These are phyloP conservation scores for Eucalyptus pauciflora DNA, from an alignment of 345 rosid species.

Conservation along the genomic window DNA sequence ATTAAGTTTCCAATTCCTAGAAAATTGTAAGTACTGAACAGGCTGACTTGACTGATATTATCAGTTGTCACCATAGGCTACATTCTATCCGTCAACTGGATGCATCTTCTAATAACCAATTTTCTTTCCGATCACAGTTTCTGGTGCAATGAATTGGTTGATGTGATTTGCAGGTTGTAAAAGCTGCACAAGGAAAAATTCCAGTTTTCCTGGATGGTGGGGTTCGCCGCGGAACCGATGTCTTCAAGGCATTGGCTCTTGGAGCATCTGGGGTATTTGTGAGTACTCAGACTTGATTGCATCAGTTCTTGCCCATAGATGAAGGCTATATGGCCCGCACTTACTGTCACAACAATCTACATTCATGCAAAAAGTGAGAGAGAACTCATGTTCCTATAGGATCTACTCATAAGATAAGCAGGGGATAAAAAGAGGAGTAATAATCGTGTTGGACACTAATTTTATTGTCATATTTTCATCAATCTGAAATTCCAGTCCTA, in stretches of 20 bases:
- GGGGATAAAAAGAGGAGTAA: background rate
- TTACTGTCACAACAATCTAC: background rate
- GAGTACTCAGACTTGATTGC: constrained; percentile 13
- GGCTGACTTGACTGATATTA: background rate
- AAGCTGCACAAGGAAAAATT: constrained; percentile 74
- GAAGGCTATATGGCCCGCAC: background rate
- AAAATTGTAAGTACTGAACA: background rate
- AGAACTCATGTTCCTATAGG: background rate
- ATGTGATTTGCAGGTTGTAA: constrained; percentile 44
- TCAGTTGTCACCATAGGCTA: background rate
- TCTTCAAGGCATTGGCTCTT: constrained; percentile 92
- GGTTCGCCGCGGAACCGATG: constrained; percentile 96
- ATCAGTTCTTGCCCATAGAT: background rate
- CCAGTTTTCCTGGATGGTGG: constrained; percentile 97
- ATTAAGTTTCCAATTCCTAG: background rate
- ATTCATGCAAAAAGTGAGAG: background rate
- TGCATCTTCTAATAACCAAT: background rate
- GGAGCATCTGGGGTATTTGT: constrained; percentile 97
- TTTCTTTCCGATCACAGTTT: background rate
- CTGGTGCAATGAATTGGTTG: background rate
- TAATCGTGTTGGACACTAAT: background rate
- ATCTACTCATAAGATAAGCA: background rate
- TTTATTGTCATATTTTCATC: background rate
- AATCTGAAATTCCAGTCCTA: background rate
- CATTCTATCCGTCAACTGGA: background rate